Evolutionary conservation across 805 yeast species (phyloP).

Genomic region (Lachancea fermentati): DNA sequence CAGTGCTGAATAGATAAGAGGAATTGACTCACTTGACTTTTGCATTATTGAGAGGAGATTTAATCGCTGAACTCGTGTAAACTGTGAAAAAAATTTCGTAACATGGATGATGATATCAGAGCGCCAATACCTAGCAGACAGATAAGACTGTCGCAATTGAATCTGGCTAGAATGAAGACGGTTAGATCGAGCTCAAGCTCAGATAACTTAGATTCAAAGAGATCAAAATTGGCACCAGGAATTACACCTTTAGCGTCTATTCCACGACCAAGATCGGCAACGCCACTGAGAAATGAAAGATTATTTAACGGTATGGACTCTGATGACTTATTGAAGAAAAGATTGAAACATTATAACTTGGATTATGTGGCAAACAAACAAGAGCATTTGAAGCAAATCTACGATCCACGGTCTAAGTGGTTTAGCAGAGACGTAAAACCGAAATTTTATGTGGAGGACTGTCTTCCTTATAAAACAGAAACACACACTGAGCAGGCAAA

Average conservation of each 20-base stretch:
- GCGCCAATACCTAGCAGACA: constrained; percentile 27
- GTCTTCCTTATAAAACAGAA: constrained; percentile 75
- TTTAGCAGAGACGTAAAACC: constrained; percentile 34
- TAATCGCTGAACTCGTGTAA: constrained; percentile 1
- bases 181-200: constrained; percentile 18
- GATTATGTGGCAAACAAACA: constrained; percentile 46
- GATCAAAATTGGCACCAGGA: constrained; percentile 9
- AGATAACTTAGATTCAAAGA: constrained; percentile 16
- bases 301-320: constrained; percentile 20
- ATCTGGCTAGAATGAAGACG: constrained; percentile 15
- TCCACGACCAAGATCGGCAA: constrained; percentile 19
- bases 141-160: constrained; percentile 15
- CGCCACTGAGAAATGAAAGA: constrained; percentile 20
- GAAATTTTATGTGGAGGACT: constrained; percentile 28
- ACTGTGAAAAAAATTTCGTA: not conserved
- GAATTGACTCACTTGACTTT: too few species aligned
- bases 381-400: constrained; percentile 25
- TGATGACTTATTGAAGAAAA: constrained; percentile 22
- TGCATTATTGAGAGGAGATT: too few species aligned
- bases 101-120: constrained; percentile 12
- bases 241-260: not conserved
- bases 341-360: constrained; percentile 40
- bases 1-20: too few species aligned
- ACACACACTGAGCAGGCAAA: constrained; percentile 59
- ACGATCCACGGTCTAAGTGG: constrained; percentile 37